Evolutionary conservation across 2,329 filamentous ascomycete genomes (phyloP), one percentile per base, ranked within the genome.

Genomic region (Kalmusia sp.): DNA sequence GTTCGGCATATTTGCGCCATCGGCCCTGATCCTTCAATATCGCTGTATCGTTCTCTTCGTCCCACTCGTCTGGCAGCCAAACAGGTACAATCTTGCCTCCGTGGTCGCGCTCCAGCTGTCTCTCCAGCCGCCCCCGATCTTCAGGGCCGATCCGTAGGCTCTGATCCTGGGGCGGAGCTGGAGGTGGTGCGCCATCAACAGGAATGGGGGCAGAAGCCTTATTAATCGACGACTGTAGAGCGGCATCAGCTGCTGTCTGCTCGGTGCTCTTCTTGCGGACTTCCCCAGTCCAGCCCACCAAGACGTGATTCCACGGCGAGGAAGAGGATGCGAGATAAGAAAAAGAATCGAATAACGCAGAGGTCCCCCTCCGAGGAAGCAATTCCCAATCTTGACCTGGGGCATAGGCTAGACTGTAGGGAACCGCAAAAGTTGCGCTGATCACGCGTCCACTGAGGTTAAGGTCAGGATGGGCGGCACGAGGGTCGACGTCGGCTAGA

Each of bases 221-320:
- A 70, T 89, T 95, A 80, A 77, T 17, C 73, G 62, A 80, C 73
- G n/a, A 82, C 74, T 7, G 82, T 79, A 9, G 80, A 78, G 57
- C 79, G 63, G 46, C 37, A 22, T 59, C 64, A 12, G 65, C 67
- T 15, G 55, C 55, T 49, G 62, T 59, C 33, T 59, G 57, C 15
- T 71, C 69, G 21, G 71, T 70, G n/a, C 74, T 61, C 22, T 66
- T 56, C 8, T 68, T 64, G 33, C 67, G 67, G 33, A 82, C 79
- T 55, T 98, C 93, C 53, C 93, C 93, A 3, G 93, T 96, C 93
- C 93, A 98, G 39, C 92, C 93, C 48, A 98, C 90, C 5, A 97
- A 84, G 1, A 88, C 95, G 77, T 97, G 93, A 65, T 92, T 91
- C 93, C 93, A 98, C 17, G 89, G 87, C 2, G 89, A 88, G 37